A percentile compares a stretch with the other conserved stretches of the same genome.
These are phyloP conservation scores for Monosporascus sp. DNA, from an alignment of 2,329 filamentous ascomycete species.

Conservation along the genomic window DNA sequence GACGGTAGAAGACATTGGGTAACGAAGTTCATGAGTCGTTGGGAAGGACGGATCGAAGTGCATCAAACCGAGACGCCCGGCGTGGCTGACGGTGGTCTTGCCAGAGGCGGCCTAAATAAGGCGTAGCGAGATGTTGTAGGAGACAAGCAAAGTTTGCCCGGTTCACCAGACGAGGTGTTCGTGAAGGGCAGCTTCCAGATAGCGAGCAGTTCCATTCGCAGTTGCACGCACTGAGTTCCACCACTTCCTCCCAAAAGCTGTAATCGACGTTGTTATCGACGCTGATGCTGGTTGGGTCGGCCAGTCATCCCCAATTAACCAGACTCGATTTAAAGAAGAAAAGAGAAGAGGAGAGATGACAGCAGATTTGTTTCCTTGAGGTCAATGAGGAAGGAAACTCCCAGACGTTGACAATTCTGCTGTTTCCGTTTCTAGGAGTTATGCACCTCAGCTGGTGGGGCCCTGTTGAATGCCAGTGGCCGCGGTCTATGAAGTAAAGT, in stretches of 20 bases:
- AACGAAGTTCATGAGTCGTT: background rate
- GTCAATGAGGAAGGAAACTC: background rate
- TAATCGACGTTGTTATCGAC: background rate
- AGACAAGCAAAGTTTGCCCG: background rate
- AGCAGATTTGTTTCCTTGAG: background rate
- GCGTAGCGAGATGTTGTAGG: background rate
- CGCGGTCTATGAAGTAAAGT: background rate
- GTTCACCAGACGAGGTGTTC: background rate
- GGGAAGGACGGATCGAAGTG: background rate
- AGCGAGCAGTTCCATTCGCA: background rate
- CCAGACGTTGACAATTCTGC: background rate
- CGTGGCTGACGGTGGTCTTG: background rate
- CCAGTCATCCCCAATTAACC: background rate
- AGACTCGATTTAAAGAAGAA: background rate
- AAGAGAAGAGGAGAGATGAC: background rate
- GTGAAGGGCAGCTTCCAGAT: background rate
- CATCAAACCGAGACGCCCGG: background rate
- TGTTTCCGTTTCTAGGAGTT: background rate
- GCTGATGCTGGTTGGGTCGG: background rate
- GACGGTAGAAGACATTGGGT: constrained; percentile 25
- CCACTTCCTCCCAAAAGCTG: background rate
- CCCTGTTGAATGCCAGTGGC: background rate
- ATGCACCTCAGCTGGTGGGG: background rate
- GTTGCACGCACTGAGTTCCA: background rate
- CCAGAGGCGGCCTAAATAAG: background rate